A percentile compares a stretch with the other conserved stretches of the same genome.
These are phyloP conservation scores for Russula virescens DNA, from an alignment of 768 basidiomycete species.

Conservation along the genomic window DNA sequence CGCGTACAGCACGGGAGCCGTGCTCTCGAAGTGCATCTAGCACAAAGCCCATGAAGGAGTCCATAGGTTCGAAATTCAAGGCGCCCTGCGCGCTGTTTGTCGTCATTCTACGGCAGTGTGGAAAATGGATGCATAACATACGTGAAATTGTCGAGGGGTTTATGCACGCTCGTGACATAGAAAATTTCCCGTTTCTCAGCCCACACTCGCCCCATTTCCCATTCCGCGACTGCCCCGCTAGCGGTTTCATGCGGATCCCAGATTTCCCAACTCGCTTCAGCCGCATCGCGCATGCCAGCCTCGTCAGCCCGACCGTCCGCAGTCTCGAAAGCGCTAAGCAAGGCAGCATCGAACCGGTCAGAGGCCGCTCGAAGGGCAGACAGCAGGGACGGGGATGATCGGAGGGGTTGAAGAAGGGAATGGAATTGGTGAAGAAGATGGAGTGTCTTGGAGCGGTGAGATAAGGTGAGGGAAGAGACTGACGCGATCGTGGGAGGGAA, in stretches of 20 bases:
- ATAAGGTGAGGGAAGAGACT: conserved; percentile 36
- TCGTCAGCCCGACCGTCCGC: conserved; percentile 75
- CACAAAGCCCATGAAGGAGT: conserved; percentile 73
- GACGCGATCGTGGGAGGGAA: conserved; percentile 32
- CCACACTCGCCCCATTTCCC: conserved; percentile 95
- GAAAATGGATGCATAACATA: conserved; percentile 32
- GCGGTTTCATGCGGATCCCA: conserved; percentile 41
- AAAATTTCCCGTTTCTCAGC: conserved; percentile 93
- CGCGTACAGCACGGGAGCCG: conserved; percentile 72
- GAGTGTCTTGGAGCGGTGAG: conserved; percentile 43
- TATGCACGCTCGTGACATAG: conserved; percentile 77
- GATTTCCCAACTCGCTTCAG: conserved; percentile 82
- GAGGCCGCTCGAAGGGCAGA: conserved; percentile 67
- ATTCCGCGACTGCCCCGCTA: conserved; percentile 43
- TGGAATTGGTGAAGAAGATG: conserved; percentile 72
- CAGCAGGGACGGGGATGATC: conserved; percentile 55
- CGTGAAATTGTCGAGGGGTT: conserved; percentile 79
- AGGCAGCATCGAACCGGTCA: conserved; percentile 82
- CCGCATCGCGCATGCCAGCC: conserved; percentile 69
- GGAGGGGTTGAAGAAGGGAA: conserved; percentile 69
- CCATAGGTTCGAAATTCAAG: conserved; percentile 91
- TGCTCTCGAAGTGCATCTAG: conserved; percentile 62
- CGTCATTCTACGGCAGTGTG: conserved; percentile 10
- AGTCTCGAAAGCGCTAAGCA: conserved; percentile 85
- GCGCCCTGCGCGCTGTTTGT: conserved; percentile 29